Evolutionary conservation across 345 rosid genomes (phyloP).

Genomic region (Garcia nutans): DNA sequence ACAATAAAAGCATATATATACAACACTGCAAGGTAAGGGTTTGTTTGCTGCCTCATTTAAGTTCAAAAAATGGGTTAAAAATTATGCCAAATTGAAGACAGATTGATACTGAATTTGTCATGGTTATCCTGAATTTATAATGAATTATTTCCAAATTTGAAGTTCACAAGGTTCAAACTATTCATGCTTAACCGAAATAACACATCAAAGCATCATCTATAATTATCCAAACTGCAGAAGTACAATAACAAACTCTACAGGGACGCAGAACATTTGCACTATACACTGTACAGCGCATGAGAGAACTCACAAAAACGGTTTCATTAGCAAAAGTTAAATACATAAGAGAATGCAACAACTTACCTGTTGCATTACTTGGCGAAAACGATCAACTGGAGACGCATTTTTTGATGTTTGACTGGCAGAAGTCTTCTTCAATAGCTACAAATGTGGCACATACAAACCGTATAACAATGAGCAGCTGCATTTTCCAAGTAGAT

Average conservation of each 20-base stretch:
- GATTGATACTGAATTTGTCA: neutral
- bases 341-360: slow-evolving; percentile 9
- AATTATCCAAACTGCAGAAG: neutral
- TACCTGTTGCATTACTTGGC: slow-evolving; percentile 49
- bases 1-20: neutral
- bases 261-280: no score
- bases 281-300: no score
- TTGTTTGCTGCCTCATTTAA: neutral
- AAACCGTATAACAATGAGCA: slow-evolving; percentile 14
- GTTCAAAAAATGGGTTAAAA: neutral
- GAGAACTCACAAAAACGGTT: neutral
- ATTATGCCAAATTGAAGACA: neutral
- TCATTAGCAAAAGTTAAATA: neutral
- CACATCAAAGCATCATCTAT: neutral
- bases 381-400: slow-evolving; percentile 47
- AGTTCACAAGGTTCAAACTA: neutral
- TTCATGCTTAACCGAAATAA: neutral
- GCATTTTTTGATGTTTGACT: slow-evolving; percentile 37
- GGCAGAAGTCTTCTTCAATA: slow-evolving; percentile 50
- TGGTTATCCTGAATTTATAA: neutral
- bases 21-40: neutral
- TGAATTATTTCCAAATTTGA: neutral
- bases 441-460: slow-evolving; percentile 28
- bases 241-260: no score
- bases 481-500: slow-evolving; percentile 17